phyloP scores from a whole-genome alignment of 257 asterid genomes.

The Misopates orontium region DNA sequence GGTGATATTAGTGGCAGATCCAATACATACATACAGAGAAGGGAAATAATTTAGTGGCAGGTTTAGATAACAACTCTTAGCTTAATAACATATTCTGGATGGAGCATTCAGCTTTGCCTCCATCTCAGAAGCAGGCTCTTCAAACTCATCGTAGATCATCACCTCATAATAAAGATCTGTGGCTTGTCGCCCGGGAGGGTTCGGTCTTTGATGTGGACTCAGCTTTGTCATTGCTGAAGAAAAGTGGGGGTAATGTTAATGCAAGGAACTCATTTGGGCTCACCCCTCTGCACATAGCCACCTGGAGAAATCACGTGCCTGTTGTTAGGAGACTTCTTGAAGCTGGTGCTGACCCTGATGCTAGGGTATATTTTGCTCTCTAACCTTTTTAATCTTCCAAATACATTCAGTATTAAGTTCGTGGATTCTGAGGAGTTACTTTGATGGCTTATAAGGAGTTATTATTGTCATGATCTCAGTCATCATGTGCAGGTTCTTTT shows the following conservation, averaged over 20 bases:
- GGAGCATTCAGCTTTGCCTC: constrained; percentile 59
- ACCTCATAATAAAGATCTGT: constrained; percentile 61
- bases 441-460: constrained; percentile 34
- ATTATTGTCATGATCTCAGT: constrained; percentile 34
- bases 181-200: constrained; percentile 72
- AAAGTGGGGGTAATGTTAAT: constrained; percentile 77
- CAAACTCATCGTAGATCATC: constrained; percentile 48
- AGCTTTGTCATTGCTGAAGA: constrained; percentile 66
- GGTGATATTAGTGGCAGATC: not conserved
- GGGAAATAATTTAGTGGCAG: constrained; percentile 9
- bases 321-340: constrained; percentile 84
- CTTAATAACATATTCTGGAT: constrained; percentile 28
- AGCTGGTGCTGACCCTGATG: constrained; percentile 99
- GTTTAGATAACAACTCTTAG: constrained; percentile 15
- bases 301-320: constrained; percentile 92
- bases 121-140: constrained; percentile 51
- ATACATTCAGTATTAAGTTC: constrained; percentile 25
- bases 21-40: constrained; percentile 16
- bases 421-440: constrained; percentile 30
- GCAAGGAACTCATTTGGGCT: constrained; percentile 76
- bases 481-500: constrained; percentile 27
- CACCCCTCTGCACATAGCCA: constrained; percentile 89
- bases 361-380: constrained; percentile 69
- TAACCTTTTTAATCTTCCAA: constrained; percentile 30
- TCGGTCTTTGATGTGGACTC: constrained; percentile 70